Evolutionary conservation across 176 grass and related monocot species (phyloP).

Genomic region (Pontederia crassipes): DNA sequence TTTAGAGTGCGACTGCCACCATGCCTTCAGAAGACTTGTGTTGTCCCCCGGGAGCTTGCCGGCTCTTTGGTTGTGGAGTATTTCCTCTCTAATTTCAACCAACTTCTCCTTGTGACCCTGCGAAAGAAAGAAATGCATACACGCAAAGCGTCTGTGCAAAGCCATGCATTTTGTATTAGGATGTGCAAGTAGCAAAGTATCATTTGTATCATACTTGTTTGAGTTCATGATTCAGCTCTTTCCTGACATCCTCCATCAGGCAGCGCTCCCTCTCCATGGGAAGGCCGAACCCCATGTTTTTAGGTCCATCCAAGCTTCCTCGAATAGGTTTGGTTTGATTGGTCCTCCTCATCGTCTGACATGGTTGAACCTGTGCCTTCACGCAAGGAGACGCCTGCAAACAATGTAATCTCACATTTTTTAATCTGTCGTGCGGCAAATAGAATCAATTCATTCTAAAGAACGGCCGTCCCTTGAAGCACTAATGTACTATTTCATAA

Average conservation of each 20-base stretch:
- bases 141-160: too few relatives aligned
- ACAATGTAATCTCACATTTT: too few relatives aligned
- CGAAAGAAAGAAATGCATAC: constrained; percentile 14
- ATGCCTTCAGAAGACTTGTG: too few relatives aligned
- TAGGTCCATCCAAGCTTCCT: constrained; percentile 56
- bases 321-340: constrained; percentile 58
- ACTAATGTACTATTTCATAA: too few relatives aligned
- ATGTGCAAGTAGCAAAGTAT: background rate
- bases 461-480: too few relatives aligned
- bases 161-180: too few relatives aligned
- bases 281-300: constrained; percentile 86
- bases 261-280: constrained; percentile 83
- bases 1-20: constrained; percentile 15
- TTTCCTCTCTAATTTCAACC: too few relatives aligned
- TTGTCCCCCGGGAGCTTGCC: too few relatives aligned
- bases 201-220: constrained; percentile 42
- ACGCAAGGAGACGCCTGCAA: too few relatives aligned
- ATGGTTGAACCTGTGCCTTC: constrained; percentile 55
- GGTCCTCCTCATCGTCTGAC: constrained; percentile 87
- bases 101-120: constrained; percentile 79
- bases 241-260: constrained; percentile 72
- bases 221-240: constrained; percentile 82
- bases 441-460: too few relatives aligned
- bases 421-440: too few relatives aligned
- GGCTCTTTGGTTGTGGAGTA: too few relatives aligned